Evolutionary conservation across 768 basidiomycete species (phyloP), one percentile per base, ranked within the genome.

Genomic region (Lentinula raphanica): DNA sequence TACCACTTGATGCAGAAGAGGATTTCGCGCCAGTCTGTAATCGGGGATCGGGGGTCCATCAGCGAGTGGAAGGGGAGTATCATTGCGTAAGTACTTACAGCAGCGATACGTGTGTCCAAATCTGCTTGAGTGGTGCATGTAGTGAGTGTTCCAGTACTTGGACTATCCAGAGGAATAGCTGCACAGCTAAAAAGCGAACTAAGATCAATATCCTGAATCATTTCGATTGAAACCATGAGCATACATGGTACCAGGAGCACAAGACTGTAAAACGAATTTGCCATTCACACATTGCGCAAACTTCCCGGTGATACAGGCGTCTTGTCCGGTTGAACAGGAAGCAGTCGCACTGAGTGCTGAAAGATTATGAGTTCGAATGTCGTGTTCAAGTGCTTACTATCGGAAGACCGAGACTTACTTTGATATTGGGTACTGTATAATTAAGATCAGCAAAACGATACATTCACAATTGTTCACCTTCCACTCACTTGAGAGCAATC

Each of bases 221-320:
- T n/a, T 39, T 13, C n/a, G 38, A 21, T 1, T 19, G 19, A n/a
- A 13, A 29, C 25, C 7, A 58, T 8, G 21, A 5, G 29, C 46
- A 49, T 62, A 76, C 74, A 74, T 63, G n/a, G 73, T 75, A 21
- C 72, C 72, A 29, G 62, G 56, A 19, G 66, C 72, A 55, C 76
- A 77, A 25, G 66, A 62, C 46, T 71, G 67, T 46, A 70, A 44
- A 31, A 74, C 69, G 56, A 78, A 76, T 57, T 72, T 74, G 54
- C 81, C 82, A 29, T 67, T 69, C 15, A 80, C 81, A 64, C 86
- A 87, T 59, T 82, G 82, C 1, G 84, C 84, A 58, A 86, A 80
- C 32, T 75, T 60, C 36, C 68, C 65, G 60, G 72, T 67, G 9
- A 84, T 67, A 62, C 85, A 87, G 7, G 83, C 81, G 38, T 76